These are phyloP conservation scores for Pichia sp. DNA, from an alignment of 1,139 yeast species.

Conservation along the genomic window DNA sequence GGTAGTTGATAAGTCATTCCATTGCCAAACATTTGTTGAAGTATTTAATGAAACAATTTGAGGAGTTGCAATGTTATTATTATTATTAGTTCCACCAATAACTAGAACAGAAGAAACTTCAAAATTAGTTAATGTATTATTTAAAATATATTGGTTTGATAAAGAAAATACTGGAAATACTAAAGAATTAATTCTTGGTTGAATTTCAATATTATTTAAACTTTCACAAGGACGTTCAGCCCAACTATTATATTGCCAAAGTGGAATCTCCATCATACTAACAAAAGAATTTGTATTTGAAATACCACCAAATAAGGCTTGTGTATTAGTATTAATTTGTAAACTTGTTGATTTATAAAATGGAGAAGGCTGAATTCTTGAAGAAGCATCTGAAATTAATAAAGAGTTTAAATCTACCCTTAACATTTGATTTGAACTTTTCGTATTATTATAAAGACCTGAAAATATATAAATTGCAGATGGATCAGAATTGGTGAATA, in stretches of 20 bases:
- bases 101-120: conserved; percentile 30
- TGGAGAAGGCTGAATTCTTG: conserved; percentile 45
- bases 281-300: conserved; percentile 48
- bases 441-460: conserved; percentile 29
- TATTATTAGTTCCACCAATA: conserved; percentile 31
- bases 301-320: conserved; percentile 49
- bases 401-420: conserved; percentile 30
- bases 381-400: conserved; percentile 32
- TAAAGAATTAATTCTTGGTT: conserved; percentile 43
- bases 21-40: conserved; percentile 36
- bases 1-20: conserved; percentile 22
- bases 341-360: conserved; percentile 41
- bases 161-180: conserved; percentile 38
- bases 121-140: conserved; percentile 25
- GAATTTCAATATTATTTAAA: conserved; percentile 30
- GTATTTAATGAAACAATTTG: conserved; percentile 35
- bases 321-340: conserved; percentile 29
- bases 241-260: conserved; percentile 58
- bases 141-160: conserved; percentile 14
- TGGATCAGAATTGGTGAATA: conserved; percentile 35
- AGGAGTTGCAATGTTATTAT: conserved; percentile 30
- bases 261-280: conserved; percentile 52
- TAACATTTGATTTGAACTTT: conserved; percentile 35
- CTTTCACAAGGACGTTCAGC: conserved; percentile 38
- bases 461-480: conserved; percentile 43